Evolutionary conservation across 2,329 filamentous ascomycete species (phyloP), one percentile per base, ranked within the genome.

Genomic region (Xylaria hypoxylon): DNA sequence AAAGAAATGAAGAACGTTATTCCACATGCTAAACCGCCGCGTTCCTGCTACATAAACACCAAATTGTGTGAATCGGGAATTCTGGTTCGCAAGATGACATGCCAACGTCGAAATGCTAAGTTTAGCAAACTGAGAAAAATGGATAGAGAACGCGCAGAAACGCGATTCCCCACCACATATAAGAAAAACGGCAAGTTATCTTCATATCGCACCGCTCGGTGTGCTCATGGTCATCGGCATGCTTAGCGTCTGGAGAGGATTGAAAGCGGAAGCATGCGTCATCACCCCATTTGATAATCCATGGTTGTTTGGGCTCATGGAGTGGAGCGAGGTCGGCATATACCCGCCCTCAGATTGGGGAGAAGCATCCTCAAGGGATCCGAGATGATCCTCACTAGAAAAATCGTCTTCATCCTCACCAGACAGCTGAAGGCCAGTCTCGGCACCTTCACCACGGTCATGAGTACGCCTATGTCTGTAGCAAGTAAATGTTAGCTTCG

Each of bases 321-420:
- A 80, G 70, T 84, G 84, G 13, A 90, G 79, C 1, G 86, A 86
- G 5, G 80, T 76, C 5, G 85, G 78, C 50, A 86, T 78, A 77
- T 91, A 92, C 61, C 88, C 88, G 70, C 85, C 83, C 70, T 92
- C 89, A 0, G 90, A 92, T 53, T 86, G 89, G 17, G 92, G 91
- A 13, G 92, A 94, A 19, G 91, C 89, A 70, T 94, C 92, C 70
- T 93, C 92, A 31, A 94, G 86, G 44, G 92, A 90, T 59, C 91
- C 91, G 62, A 95, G 89, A 33, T 94, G 92, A 72, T 96, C 92
- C 71, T 96, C 93, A 67, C 95, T 93, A 40, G 88, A 90, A 73
- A 85, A 90, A 61, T 96, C 92, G 75, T 97, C 93, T 72, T 95
- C 89, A 51, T 96, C 93, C 73, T 97, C 94, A 64, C 95, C 94